Base-by-base conservation (phyloP, 805 yeast species). In the Barnettozyma vustinii region DNA sequence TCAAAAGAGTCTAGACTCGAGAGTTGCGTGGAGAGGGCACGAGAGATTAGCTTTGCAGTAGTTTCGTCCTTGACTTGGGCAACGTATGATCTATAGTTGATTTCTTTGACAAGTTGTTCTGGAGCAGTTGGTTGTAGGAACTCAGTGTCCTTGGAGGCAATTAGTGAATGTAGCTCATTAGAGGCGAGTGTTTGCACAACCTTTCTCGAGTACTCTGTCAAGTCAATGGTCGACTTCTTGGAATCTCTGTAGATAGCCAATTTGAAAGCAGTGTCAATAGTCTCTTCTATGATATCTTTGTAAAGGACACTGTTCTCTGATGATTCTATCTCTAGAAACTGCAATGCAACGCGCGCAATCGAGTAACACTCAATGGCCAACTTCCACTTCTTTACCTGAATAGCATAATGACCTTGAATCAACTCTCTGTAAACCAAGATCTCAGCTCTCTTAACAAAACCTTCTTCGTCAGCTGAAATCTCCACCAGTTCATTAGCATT, bases 31-130 rank as follows among this genome's bases (percentile, higher is more conserved):
- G 51, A 53, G 6, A 60, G 58, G 6, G 73, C 73, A 43, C 70
- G 67, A 66, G 75, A 71, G 39, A 86, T 69, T 40, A 74, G 68
- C 59, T 75, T 76, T 0, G 95, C 87, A 41, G 89, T 72, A 52
- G 87, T 89, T 45, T 87, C 84, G 55, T 87, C 87, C 52, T 74
- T 70, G 21, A 91, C 70, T 6, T 61, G 60, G 0, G 96, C 96
- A 9, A 73, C 67, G 62, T 82, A 82, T 18, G 75, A 70, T 55
- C 88, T 70, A 78, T 85, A 83, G 45, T 72, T 58, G 21, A 85
- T 66, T 36, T 71, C 72, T 43, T 75, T 77, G 6, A 75, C 64
- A 25, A 76, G 71, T 45, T 62, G 56, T 21, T 58, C 57, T 21
- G 60, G 58, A 4, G 58, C 48, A 7, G 58, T 57, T 13, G 56